Base-by-base conservation (phyloP, 768 basidiomycete genomes). In the Tremella fuciformis region DNA sequence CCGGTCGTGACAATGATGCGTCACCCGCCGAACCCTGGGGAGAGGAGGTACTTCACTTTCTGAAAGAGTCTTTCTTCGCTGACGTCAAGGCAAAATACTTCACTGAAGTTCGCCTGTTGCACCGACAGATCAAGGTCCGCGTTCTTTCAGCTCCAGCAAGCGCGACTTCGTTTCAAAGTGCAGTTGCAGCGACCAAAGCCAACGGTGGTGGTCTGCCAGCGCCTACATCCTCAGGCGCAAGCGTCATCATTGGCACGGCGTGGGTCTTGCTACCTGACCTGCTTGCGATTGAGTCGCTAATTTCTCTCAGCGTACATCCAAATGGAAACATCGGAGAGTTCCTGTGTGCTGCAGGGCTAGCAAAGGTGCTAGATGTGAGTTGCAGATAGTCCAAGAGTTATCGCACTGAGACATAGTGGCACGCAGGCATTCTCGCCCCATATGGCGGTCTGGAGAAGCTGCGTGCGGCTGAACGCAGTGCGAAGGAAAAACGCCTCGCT, bases 301-400 rank as follows among this genome's bases (percentile, higher is more conserved):
- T 41, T 62, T 11, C 8, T 13, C 8, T 0, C 53, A 75, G 73
- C 16, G 78, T 89, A 41, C 94, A 98, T 74, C 92, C 94, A 8
- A 89, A 86, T 16, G 94, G 94, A 29, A 96, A 96, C 77, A 87
- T 99, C 22, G 92, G 91, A 13, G 90, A 94, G 66, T 85, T 88
- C 76, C 81, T 99, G 39, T 85, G 91, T 25, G 84, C 83, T 3
- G 83, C 84, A 46, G 93, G 94, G 25, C 81, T 97, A 1, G 94
- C 93, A 16, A 87, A 90, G 57, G 83, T 97, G 50, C 87, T 98
- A 58, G 93, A 94, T 57, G 72, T 74, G 47, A 58, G 72, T 61
- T n/a, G 29, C 4, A 34, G 29, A 34, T 6, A 6, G 11, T 34
- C 15, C 2, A 18, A 13, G 9, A 16, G 3, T 15, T 3, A 21